Percentiles rank a stretch among this genome's conserved stretches.
phyloP scores from a whole-genome alignment of 306 rosid genomes.

The Begonia loranthoides region DNA sequence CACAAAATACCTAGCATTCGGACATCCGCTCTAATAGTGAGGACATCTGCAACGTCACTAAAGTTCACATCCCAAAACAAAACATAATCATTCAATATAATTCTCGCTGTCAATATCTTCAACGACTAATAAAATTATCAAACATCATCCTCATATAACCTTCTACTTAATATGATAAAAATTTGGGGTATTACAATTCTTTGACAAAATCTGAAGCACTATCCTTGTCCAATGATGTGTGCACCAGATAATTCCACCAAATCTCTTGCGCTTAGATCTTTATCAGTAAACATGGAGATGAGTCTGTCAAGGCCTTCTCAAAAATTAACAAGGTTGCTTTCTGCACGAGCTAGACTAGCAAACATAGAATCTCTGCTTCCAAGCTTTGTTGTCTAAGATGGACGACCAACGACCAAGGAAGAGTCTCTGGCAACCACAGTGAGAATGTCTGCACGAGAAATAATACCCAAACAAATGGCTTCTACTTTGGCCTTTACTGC shows the following conservation, averaged over 20 bases:
- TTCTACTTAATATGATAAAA: no score
- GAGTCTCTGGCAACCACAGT: slow-evolving; percentile 56
- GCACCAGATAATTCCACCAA: slow-evolving; percentile 25
- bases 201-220: no score
- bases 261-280: slow-evolving; percentile 18
- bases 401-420: slow-evolving; percentile 31
- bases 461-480: slow-evolving; percentile 8
- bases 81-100: no score
- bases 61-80: no score
- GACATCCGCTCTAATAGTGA: no score
- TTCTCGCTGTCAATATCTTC: no score
- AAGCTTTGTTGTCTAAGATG: slow-evolving; percentile 19
- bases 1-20: no score
- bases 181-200: no score
- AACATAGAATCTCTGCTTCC: slow-evolving; percentile 22
- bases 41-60: no score
- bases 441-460: slow-evolving; percentile 27
- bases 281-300: neutral
- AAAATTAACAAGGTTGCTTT: slow-evolving; percentile 11
- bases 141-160: no score
- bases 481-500: slow-evolving; percentile 28
- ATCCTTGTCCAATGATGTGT: no score
- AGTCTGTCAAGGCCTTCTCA: slow-evolving; percentile 9
- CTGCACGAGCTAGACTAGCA: slow-evolving; percentile 11
- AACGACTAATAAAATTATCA: no score